Conservation (phyloP, 768 basidiomycete genomes). For the Hortiboletus flavorubellus region DNA sequence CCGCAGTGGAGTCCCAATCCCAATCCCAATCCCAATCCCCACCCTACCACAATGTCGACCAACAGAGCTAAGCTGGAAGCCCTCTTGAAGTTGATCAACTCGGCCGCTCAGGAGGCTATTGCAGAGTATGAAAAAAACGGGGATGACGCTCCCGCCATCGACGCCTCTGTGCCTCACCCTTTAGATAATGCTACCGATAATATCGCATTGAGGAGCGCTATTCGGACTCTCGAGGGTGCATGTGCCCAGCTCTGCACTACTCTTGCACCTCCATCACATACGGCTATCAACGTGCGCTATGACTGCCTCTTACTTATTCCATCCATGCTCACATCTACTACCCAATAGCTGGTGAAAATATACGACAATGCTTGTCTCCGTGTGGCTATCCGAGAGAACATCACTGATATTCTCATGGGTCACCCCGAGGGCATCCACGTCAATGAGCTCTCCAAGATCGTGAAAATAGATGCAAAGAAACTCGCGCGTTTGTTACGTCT, state of each 20-base stretch:
- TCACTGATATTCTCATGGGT: slow-evolving; percentile 27
- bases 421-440: slow-evolving; percentile 34
- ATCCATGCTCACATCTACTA: not conserved
- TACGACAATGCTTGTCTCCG: slow-evolving; percentile 30
- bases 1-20: no score
- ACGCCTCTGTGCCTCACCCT: slow-evolving; percentile 33
- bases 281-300: slow-evolving; percentile 29
- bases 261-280: slow-evolving; percentile 35
- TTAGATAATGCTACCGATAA: slow-evolving; percentile 31
- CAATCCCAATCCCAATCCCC: no score
- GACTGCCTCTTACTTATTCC: not conserved
- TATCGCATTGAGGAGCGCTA: slow-evolving; percentile 20
- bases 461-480: slow-evolving; percentile 25
- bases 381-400: slow-evolving; percentile 26
- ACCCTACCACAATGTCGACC: slow-evolving; percentile 11
- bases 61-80: slow-evolving; percentile 26
- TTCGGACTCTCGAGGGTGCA: slow-evolving; percentile 35
- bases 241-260: slow-evolving; percentile 35
- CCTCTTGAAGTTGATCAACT: slow-evolving; percentile 31
- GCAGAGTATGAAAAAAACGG: slow-evolving; percentile 32
- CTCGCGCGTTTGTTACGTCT: slow-evolving; percentile 30
- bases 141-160: slow-evolving; percentile 31
- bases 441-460: slow-evolving; percentile 22
- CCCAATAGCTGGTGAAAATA: slow-evolving; percentile 23
- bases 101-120: slow-evolving; percentile 33